Conservation (phyloP, 2,329 filamentous ascomycete genomes). For the Pyricularia pennisetigena region DNA sequence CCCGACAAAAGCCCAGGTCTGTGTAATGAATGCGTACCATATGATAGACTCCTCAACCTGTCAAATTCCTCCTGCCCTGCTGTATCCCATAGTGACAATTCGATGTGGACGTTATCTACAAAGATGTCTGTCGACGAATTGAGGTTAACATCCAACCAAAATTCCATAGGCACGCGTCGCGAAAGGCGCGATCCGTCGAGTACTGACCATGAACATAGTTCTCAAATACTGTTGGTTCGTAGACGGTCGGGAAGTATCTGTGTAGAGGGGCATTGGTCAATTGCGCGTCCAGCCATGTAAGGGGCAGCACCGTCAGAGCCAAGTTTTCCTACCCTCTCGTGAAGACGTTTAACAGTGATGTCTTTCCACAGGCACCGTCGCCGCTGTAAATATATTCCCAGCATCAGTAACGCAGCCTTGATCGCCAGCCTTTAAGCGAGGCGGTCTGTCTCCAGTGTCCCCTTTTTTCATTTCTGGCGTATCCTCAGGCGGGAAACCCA, state of each 20-base stretch:
- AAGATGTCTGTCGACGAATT: conserved; percentile 65
- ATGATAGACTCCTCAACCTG: conserved; percentile 85
- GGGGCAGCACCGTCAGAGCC: not conserved
- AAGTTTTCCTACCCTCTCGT: conserved; percentile 69
- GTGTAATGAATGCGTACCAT: conserved; percentile 43
- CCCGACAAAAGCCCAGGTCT: not conserved
- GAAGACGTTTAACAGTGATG: conserved; percentile 93
- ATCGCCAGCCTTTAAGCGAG: no score
- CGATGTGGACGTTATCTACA: conserved; percentile 93
- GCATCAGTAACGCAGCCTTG: conserved; percentile 1
- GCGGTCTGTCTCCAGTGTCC: not conserved
- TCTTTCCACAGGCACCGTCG: conserved; percentile 95
- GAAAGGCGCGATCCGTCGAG: not conserved
- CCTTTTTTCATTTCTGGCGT: not conserved
- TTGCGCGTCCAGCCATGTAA: conserved; percentile 10
- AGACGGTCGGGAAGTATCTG: conserved; percentile 95
- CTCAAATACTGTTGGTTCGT: conserved; percentile 96
- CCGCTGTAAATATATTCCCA: conserved; percentile 51
- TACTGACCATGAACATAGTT: conserved; percentile 92
- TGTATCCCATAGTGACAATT: conserved; percentile 96
- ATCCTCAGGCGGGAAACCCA: conserved; percentile 29
- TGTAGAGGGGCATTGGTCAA: conserved; percentile 5
- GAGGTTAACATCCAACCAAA: conserved; percentile 3
- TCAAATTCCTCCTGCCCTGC: conserved; percentile 99
- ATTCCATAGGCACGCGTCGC: not conserved